Evolutionary conservation across 2,329 filamentous ascomycete species (phyloP).

Genomic region (Anthostomella pinea): DNA sequence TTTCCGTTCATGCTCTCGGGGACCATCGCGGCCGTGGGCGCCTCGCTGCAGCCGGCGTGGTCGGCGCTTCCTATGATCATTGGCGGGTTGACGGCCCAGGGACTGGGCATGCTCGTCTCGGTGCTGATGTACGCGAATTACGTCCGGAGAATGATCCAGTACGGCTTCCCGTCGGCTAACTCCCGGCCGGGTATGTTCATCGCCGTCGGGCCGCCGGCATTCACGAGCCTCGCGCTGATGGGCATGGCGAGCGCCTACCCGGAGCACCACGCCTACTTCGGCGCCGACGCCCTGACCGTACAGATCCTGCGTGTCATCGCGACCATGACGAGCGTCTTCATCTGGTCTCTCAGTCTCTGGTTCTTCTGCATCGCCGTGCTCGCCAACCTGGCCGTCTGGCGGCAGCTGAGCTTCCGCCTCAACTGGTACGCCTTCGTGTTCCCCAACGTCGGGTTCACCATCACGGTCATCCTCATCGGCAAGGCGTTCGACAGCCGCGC

Average conservation of each 20-base stretch:
- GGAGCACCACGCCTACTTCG: slow-evolving; percentile 23
- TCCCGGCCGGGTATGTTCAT: slow-evolving; percentile 45
- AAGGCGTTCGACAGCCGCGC: slow-evolving; percentile 49
- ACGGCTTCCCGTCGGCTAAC: slow-evolving; percentile 39
- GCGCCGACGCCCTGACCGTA: slow-evolving; percentile 23
- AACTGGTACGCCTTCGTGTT: slow-evolving; percentile 66
- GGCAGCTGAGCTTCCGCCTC: slow-evolving; percentile 36
- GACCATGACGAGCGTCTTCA: slow-evolving; percentile 40
- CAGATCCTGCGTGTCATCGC: slow-evolving; percentile 39
- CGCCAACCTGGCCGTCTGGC: slow-evolving; percentile 27
- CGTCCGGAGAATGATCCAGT: slow-evolving; percentile 39
- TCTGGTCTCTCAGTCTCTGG: slow-evolving; percentile 49
- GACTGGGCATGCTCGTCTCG: slow-evolving; percentile 42
- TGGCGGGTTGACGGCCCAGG: slow-evolving; percentile 41
- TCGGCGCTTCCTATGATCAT: slow-evolving; percentile 40
- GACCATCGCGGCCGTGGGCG: slow-evolving; percentile 34
- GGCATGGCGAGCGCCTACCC: slow-evolving; percentile 39
- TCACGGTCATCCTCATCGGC: slow-evolving; percentile 57
- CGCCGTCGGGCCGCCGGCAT: slow-evolving; percentile 45
- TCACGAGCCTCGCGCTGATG: slow-evolving; percentile 44
- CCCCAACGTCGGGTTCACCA: slow-evolving; percentile 61
- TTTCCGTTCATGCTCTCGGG: slow-evolving; percentile 37
- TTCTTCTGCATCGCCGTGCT: slow-evolving; percentile 41
- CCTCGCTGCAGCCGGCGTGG: slow-evolving; percentile 27
- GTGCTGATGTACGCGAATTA: slow-evolving; percentile 43